These are phyloP conservation scores for Hyaloscypha hepaticicola DNA, from an alignment of 495 filamentous ascomycete species.

Conservation along the genomic window DNA sequence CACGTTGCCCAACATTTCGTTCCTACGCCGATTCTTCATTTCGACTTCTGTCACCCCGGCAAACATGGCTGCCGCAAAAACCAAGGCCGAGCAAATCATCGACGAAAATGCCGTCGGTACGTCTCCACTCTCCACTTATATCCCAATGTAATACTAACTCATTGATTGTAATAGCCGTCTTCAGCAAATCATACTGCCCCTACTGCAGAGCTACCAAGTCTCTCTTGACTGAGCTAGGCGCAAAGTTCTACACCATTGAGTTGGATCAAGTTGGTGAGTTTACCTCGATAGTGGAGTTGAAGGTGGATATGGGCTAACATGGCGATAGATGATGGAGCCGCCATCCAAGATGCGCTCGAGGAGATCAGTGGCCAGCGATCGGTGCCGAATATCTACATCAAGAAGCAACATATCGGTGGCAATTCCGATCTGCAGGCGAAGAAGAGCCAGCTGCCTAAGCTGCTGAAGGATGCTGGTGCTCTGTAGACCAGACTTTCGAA, in stretches of 20 bases:
- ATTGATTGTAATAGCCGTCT: slow-evolving; percentile 63
- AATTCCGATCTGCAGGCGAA: slow-evolving; percentile 87
- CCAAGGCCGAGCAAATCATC: slow-evolving; percentile 83
- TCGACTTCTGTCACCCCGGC: slow-evolving; percentile 54
- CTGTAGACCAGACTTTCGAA: slow-evolving; percentile 39
- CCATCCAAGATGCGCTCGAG: slow-evolving; percentile 77
- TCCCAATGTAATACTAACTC: background rate
- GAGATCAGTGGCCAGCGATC: slow-evolving; percentile 80
- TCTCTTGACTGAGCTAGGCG: slow-evolving; percentile 64
- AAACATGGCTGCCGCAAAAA: slow-evolving; percentile 81
- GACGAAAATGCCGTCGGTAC: slow-evolving; percentile 87
- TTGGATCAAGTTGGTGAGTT: slow-evolving; percentile 77
- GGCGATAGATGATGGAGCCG: slow-evolving; percentile 69
- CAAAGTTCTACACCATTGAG: slow-evolving; percentile 75
- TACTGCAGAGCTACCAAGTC: slow-evolving; percentile 82
- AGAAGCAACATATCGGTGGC: slow-evolving; percentile 86
- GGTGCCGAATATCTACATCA: slow-evolving; percentile 95
- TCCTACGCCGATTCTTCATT: slow-evolving; percentile 76
- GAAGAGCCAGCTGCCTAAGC: slow-evolving; percentile 51
- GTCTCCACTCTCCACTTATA: slow-evolving; percentile 33
- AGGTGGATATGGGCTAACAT: slow-evolving; percentile 16
- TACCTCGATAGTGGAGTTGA: background rate
- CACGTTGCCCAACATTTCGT: slow-evolving; percentile 61
- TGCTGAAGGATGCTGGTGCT: slow-evolving; percentile 69
- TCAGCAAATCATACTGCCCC: slow-evolving; percentile 97